Percentiles rank a stretch among this genome's conserved stretches.
Evolutionary conservation across 345 rosid genomes (phyloP).

Genomic region (Brassica napus): Da-Ae NC_063437.1:13152001-13152500

Average conservation of each 20-base stretch:
- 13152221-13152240: slow-evolving; percentile 35
- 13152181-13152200: not conserved
- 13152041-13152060: too few relatives aligned
- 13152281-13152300: slow-evolving; percentile 33
- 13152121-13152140: not conserved
- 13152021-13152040: too few relatives aligned
- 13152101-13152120: not conserved
- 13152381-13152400: not conserved
- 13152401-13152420: slow-evolving; percentile 10
- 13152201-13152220: not conserved
- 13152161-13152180: not conserved
- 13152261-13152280: slow-evolving; percentile 34
- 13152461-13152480: slow-evolving; percentile 28
- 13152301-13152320: slow-evolving; percentile 25
- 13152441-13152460: slow-evolving; percentile 9
- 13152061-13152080: too few relatives aligned
- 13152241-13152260: slow-evolving; percentile 42
- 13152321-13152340: slow-evolving; percentile 22
- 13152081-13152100: too few relatives aligned
- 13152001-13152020: too few relatives aligned
- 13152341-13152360: not conserved
- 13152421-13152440: slow-evolving; percentile 37
- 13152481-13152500: slow-evolving; percentile 32
- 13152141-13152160: slow-evolving; percentile 30
- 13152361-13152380: slow-evolving; percentile 22